Conservation (phyloP, 306 rosid species). For the Quercus parvula region DNA sequence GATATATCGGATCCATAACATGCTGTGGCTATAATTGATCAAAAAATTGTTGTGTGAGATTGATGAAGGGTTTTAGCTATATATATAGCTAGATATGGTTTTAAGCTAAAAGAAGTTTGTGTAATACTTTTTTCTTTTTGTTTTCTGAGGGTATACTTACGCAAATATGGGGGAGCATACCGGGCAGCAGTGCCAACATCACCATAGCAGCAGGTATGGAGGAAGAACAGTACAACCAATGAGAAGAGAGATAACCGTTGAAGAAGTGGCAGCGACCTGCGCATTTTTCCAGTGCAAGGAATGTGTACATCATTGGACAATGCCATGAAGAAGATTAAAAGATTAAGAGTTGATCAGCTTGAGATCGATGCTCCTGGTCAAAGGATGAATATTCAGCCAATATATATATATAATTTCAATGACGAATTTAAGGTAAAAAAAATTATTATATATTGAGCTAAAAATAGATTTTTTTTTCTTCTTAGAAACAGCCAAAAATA, state of each 20-base stretch:
- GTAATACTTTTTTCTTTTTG: not conserved
- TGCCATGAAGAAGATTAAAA: too few species aligned
- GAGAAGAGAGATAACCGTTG: not conserved
- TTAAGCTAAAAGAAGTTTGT: not conserved
- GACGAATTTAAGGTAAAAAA: too few species aligned
- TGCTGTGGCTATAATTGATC: conserved; percentile 39
- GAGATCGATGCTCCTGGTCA: too few species aligned
- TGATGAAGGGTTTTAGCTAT: not conserved
- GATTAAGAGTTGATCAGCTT: too few species aligned
- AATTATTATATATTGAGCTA: too few species aligned
- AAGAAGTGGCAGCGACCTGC: not conserved
- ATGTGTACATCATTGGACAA: too few species aligned
- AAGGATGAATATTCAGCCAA: too few species aligned
- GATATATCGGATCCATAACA: conserved; percentile 59
- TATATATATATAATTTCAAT: too few species aligned
- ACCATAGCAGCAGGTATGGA: conserved; percentile 30
- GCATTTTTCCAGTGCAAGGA: not conserved
- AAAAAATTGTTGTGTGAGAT: not conserved
- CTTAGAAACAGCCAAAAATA: too few species aligned
- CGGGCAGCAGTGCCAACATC: conserved; percentile 69
- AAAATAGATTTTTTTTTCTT: too few species aligned
- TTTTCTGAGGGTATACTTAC: conserved; percentile 28
- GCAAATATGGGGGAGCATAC: conserved; percentile 70
- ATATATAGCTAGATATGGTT: too few species aligned
- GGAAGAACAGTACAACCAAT: conserved; percentile 6